Percentiles rank a stretch among this genome's conserved stretches.
Conservation (phyloP, 805 yeast genomes). For the Candida vartiovaarae region DNA sequence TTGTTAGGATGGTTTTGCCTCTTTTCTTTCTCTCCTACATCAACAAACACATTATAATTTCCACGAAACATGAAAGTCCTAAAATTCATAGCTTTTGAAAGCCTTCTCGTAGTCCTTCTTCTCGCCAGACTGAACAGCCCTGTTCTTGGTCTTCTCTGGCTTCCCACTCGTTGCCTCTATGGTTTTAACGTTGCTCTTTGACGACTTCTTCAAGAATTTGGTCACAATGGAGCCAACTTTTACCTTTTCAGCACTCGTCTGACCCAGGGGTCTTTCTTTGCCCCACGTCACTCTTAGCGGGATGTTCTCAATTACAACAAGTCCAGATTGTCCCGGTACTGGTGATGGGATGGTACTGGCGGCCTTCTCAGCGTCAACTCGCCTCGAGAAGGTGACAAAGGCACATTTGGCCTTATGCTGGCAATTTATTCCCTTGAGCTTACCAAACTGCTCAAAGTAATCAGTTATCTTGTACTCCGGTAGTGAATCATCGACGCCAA, state of each 20-base stretch:
- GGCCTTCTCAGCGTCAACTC: conserved; percentile 42
- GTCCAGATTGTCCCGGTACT: conserved; percentile 23
- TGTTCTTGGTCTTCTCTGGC: background rate
- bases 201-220: conserved; percentile 44
- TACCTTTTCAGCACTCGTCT: conserved; percentile 34
- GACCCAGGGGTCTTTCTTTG: conserved; percentile 35
- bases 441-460: conserved; percentile 40
- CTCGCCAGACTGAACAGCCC: no score
- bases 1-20: no score
- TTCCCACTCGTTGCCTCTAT: background rate
- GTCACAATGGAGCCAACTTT: conserved; percentile 44
- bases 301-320: conserved; percentile 28
- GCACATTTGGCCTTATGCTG: conserved; percentile 60
- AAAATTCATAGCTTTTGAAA: conserved; percentile 7
- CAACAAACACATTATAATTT: background rate
- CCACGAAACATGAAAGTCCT: background rate
- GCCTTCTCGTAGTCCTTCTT: conserved; percentile 1
- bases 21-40: no score
- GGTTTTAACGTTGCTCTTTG: no score
- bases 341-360: conserved; percentile 24
- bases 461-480: conserved; percentile 58
- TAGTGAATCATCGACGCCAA: conserved; percentile 61
- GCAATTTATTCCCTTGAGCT: conserved; percentile 40
- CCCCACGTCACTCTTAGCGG: conserved; percentile 57
- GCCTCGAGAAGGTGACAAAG: conserved; percentile 44